These are phyloP conservation scores for Kazachstania sp. DNA, from an alignment of 1,139 yeast genomes.

Conservation along the genomic window DNA sequence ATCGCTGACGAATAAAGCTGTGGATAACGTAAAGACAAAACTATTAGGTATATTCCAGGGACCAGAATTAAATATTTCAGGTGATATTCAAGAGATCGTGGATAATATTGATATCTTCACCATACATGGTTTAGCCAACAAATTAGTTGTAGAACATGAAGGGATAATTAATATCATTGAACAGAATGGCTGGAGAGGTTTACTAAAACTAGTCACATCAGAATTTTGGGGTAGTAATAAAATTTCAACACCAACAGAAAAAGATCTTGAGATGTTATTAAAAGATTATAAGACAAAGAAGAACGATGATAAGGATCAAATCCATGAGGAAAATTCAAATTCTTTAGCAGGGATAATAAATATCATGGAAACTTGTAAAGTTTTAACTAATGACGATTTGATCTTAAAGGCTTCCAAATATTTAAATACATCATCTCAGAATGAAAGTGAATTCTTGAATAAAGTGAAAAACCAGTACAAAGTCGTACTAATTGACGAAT, in stretches of 20 bases:
- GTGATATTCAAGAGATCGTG: conserved; percentile 23
- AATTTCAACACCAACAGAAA: conserved; percentile 24
- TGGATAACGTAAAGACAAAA: conserved; percentile 40
- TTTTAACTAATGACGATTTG: conserved; percentile 39
- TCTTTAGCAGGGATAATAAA: conserved; percentile 21
- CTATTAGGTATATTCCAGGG: conserved; percentile 34
- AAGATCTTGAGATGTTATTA: conserved; percentile 33
- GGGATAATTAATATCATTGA: conserved; percentile 37
- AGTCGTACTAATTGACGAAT: conserved; percentile 59
- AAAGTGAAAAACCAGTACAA: conserved; percentile 23
- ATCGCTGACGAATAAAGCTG: conserved; percentile 66
- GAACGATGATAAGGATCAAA: conserved; percentile 6
- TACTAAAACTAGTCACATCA: conserved; percentile 25
- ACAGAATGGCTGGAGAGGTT: conserved; percentile 44
- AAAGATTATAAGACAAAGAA: conserved; percentile 27
- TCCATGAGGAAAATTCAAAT: not conserved
- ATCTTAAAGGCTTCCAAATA: conserved; percentile 29
- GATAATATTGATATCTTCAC: conserved; percentile 42
- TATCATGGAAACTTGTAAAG: conserved; percentile 30
- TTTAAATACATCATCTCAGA: conserved; percentile 6
- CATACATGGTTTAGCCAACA: conserved; percentile 55
- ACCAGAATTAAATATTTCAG: conserved; percentile 10
- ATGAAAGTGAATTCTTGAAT: conserved; percentile 9
- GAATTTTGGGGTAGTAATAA: conserved; percentile 15
- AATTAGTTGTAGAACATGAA: conserved; percentile 37